Conservation (phyloP, 495 filamentous ascomycete species). For the Neurospora sp. region DNA sequence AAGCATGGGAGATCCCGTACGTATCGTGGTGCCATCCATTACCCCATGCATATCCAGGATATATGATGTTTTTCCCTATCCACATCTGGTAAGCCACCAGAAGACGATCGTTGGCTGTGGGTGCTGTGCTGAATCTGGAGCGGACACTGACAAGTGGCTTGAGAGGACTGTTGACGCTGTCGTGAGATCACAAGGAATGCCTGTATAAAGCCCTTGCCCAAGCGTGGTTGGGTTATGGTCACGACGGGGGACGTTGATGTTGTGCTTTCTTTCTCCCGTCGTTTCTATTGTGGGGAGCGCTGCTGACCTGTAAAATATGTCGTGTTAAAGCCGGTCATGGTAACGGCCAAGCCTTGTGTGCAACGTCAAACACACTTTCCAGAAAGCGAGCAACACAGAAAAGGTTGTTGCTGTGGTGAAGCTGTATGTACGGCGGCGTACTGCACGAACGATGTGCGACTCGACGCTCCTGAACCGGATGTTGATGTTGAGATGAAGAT, state of each 20-base stretch:
- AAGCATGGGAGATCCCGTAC: not conserved
- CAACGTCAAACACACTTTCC: not conserved
- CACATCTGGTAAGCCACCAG: not conserved
- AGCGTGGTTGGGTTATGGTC: not conserved
- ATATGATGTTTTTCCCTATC: not conserved
- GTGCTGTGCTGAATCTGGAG: not conserved
- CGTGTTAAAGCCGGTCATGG: not conserved
- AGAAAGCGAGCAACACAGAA: not conserved
- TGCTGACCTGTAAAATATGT: not conserved
- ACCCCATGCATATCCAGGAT: too few relatives aligned
- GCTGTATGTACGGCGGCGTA: not conserved
- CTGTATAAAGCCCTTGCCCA: not conserved
- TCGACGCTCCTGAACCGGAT: not conserved
- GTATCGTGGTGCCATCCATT: not conserved
- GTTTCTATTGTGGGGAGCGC: not conserved
- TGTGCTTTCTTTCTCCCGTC: not conserved
- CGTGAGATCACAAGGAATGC: not conserved
- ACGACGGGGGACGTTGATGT: not conserved
- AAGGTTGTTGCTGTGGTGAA: not conserved
- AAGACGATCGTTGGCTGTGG: not conserved
- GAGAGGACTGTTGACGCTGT: not conserved
- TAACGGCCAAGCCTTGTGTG: not conserved
- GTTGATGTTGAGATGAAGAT: not conserved
- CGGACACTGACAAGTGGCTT: not conserved
- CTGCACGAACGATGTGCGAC: not conserved